Evolutionary conservation across 2,329 filamentous ascomycete genomes (phyloP).

Genomic region (Penicillium sp.): DNA sequence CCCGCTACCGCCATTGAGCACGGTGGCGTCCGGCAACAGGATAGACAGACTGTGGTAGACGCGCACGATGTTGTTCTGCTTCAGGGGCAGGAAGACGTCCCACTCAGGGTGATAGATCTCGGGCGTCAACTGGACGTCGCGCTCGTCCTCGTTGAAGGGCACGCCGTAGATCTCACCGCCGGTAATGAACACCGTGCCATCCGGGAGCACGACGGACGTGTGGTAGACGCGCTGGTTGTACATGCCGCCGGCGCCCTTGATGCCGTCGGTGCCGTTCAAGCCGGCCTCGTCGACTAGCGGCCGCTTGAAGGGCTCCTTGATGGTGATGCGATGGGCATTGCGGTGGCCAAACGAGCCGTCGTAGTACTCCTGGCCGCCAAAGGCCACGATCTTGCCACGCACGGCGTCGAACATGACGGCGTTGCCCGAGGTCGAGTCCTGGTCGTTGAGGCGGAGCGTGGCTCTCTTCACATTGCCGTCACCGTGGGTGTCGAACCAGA

Average conservation of each 20-base stretch:
- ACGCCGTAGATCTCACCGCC: conserved; percentile 48
- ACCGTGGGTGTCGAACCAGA: conserved; percentile 54
- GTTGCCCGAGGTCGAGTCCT: conserved; percentile 55
- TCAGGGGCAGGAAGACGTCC: conserved; percentile 38
- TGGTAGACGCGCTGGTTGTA: conserved; percentile 43
- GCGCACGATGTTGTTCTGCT: conserved; percentile 20
- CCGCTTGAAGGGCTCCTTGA: conserved; percentile 32
- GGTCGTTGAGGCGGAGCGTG: conserved; percentile 44
- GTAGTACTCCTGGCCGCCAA: conserved; percentile 53
- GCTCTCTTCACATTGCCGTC: conserved; percentile 44
- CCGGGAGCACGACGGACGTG: conserved; percentile 49
- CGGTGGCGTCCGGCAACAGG: conserved; percentile 51
- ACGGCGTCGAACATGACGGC: conserved; percentile 58
- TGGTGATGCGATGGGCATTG: conserved; percentile 52
- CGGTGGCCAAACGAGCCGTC: conserved; percentile 42
- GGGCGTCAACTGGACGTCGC: conserved; percentile 39
- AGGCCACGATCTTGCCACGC: conserved; percentile 53
- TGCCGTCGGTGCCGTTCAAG: conserved; percentile 41
- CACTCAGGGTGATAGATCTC: conserved; percentile 49
- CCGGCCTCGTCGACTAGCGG: conserved; percentile 32
- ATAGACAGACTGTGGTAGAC: conserved; percentile 52
- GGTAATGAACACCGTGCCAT: conserved; percentile 49
- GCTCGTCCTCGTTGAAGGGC: conserved; percentile 47
- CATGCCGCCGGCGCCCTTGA: conserved; percentile 54
- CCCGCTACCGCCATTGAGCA: conserved; percentile 54